Conservation (phyloP, 2,329 filamentous ascomycete species). For the Cyphellophora attinorum region DNA sequence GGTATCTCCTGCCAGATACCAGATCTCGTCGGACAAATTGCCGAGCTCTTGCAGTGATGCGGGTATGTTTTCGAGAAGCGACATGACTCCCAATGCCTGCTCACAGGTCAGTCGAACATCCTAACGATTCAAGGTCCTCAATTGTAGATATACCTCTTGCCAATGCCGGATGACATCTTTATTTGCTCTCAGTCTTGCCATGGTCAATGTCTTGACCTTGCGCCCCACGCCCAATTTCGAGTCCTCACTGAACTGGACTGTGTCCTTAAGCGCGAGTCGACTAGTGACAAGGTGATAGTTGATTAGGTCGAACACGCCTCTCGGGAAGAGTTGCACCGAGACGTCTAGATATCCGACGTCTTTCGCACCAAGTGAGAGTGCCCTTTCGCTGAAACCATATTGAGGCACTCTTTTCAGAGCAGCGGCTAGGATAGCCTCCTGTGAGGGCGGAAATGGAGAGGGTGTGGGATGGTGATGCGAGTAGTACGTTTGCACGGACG, state of each 20-base stretch:
- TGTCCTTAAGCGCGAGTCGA: constrained; percentile 47
- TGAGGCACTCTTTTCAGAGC: constrained; percentile 68
- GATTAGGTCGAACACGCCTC: constrained; percentile 73
- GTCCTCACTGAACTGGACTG: constrained; percentile 26
- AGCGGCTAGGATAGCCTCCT: constrained; percentile 70
- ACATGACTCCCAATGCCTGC: constrained; percentile 82
- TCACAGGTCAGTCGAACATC: constrained; percentile 4
- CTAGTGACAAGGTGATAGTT: constrained; percentile 64
- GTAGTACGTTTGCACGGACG: constrained; percentile 47
- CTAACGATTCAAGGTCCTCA: constrained; percentile 6
- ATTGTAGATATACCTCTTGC: constrained; percentile 61
- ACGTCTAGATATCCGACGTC: constrained; percentile 82
- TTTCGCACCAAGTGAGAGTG: constrained; percentile 67
- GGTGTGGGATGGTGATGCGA: constrained; percentile 59
- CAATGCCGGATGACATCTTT: constrained; percentile 61
- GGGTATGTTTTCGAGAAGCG: constrained; percentile 68
- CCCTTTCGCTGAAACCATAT: constrained; percentile 68
- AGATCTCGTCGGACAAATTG: constrained; percentile 81
- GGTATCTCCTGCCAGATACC: constrained; percentile 72
- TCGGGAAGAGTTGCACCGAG: constrained; percentile 70
- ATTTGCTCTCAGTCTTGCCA: constrained; percentile 72
- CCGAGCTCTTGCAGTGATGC: constrained; percentile 70
- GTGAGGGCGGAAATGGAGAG: constrained; percentile 56
- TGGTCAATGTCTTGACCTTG: constrained; percentile 61
- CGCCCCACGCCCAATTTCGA: constrained; percentile 40